Percentiles rank a stretch among this genome's conserved stretches.
Conservation (phyloP, 129 eudicot species). For the Tagetes erecta region DNA sequence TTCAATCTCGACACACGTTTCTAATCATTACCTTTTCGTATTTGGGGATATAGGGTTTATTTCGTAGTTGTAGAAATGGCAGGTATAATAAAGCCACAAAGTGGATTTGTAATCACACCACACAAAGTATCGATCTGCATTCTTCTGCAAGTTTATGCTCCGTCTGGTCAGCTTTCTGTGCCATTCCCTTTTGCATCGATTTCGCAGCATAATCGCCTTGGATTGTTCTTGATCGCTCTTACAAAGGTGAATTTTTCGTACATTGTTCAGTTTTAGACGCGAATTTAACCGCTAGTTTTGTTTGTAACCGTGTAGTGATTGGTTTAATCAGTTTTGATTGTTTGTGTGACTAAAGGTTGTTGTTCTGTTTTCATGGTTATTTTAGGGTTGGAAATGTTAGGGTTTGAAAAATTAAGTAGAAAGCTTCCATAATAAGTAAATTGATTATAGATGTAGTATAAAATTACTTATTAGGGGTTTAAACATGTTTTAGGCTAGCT, state of each 20-base stretch:
- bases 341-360: background rate
- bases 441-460: background rate
- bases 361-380: background rate
- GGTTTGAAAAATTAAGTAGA: background rate
- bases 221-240: slow-evolving; percentile 56
- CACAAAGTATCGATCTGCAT: slow-evolving; percentile 84
- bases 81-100: slow-evolving; percentile 56
- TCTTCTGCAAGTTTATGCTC: slow-evolving; percentile 70
- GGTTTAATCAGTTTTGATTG: slow-evolving; percentile 4
- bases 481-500: too few relatives aligned
- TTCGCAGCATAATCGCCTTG: slow-evolving; percentile 83
- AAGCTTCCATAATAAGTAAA: background rate
- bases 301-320: background rate
- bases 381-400: background rate
- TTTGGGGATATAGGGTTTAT: slow-evolving; percentile 16
- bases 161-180: slow-evolving; percentile 60
- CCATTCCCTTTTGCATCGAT: slow-evolving; percentile 83
- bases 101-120: slow-evolving; percentile 63
- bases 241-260: slow-evolving; percentile 60
- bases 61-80: slow-evolving; percentile 47
- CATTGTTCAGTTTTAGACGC: background rate
- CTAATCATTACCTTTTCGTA: background rate
- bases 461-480: too few relatives aligned
- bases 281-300: background rate
- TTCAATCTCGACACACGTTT: background rate